These are phyloP conservation scores for Nitzschia sp. DNA, from an alignment of 108 stramenopile species.

Conservation along the genomic window DNA sequence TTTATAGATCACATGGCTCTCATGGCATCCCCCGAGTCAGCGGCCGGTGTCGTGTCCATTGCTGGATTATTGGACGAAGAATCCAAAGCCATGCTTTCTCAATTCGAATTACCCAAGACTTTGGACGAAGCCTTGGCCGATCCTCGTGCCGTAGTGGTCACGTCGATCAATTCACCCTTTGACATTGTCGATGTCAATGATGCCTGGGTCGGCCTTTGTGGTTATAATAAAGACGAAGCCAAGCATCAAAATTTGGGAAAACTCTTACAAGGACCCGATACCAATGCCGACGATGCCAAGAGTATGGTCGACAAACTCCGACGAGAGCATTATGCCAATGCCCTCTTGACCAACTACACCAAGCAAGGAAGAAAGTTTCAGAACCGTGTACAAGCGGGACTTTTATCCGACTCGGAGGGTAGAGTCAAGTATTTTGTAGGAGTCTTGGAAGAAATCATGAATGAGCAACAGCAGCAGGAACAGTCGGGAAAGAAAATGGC, in stretches of 20 bases:
- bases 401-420: conserved; percentile 44
- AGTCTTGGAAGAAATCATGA: conserved; percentile 53
- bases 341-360: conserved; percentile 63
- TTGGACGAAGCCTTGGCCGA: conserved; percentile 37
- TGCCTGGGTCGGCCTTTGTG: conserved; percentile 68
- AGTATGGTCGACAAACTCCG: conserved; percentile 36
- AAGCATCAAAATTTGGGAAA: conserved; percentile 38
- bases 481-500: background rate
- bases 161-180: conserved; percentile 46
- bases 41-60: conserved; percentile 5
- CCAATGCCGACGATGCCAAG: conserved; percentile 37
- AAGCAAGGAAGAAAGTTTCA: conserved; percentile 57
- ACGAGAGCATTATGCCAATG: conserved; percentile 33
- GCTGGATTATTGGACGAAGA: conserved; percentile 8
- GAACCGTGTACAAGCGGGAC: conserved; percentile 55
- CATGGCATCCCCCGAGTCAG: conserved; percentile 22
- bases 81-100: background rate
- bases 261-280: conserved; percentile 68
- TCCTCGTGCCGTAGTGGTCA: conserved; percentile 56
- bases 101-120: conserved; percentile 20
- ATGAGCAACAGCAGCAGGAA: too few species aligned
- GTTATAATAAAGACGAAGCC: conserved; percentile 55
- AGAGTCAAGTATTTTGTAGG: conserved; percentile 62
- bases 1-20: background rate
- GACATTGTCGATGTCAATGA: conserved; percentile 60